A percentile compares a stretch with the other conserved stretches of the same genome.
These are phyloP conservation scores for Paramyrothecium sp. DNA, from an alignment of 2,329 filamentous ascomycete genomes.

Conservation along the genomic window DNA sequence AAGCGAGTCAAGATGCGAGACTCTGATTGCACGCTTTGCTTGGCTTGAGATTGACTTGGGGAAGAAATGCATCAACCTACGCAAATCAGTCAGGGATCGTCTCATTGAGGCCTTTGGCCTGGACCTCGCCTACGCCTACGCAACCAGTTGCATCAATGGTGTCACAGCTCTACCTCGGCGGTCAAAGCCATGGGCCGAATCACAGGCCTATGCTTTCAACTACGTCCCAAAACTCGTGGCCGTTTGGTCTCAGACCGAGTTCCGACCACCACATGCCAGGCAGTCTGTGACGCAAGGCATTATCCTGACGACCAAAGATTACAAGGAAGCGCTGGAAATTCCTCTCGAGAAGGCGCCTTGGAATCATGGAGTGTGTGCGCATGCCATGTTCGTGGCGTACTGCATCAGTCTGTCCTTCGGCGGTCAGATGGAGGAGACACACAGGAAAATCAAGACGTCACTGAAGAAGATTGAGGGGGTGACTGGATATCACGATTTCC, in stretches of 20 bases:
- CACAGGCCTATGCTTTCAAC: conserved; percentile 27
- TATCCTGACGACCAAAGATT: conserved; percentile 24
- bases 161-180: conserved; percentile 22
- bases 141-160: conserved; percentile 30
- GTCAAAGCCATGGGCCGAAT: conserved; percentile 1
- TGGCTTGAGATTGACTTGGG: conserved; percentile 21
- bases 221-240: conserved; percentile 36
- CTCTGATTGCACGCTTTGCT: conserved; percentile 26
- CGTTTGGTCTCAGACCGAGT: conserved; percentile 30
- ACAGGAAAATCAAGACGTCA: conserved; percentile 26
- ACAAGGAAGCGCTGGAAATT: conserved; percentile 20
- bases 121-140: conserved; percentile 28
- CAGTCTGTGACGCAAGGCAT: conserved; percentile 25
- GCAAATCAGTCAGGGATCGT: conserved; percentile 9
- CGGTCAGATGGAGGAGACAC: conserved; percentile 28
- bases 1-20: conserved; percentile 9
- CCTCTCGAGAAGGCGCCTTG: conserved; percentile 14
- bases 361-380: conserved; percentile 20
- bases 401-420: conserved; percentile 30
- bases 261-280: conserved; percentile 6
- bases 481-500: conserved; percentile 33
- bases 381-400: conserved; percentile 34
- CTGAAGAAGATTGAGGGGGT: conserved; percentile 32
- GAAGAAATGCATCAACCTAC: conserved; percentile 21
- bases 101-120: conserved; percentile 26